Base-by-base conservation (phyloP, 768 basidiomycete genomes). In the Cystofilobasidium capitatum region DNA sequence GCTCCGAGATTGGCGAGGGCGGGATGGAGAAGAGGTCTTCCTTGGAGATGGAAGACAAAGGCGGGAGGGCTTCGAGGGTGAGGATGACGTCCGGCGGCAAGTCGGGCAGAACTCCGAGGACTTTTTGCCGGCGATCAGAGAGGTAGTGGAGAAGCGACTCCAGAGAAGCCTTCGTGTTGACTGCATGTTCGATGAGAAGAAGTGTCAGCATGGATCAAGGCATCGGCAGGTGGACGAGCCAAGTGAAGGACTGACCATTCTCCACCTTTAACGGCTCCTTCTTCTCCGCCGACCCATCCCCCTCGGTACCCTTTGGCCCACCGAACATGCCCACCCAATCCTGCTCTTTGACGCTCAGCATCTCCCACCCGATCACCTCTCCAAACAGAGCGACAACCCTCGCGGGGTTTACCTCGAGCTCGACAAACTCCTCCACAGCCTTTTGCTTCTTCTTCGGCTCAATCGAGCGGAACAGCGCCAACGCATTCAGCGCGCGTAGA, bases 381-480 rank as follows among this genome's bases (percentile, higher is more conserved):
- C 90, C 88, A 76, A 90, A 99, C 8, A 98, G 79, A 1, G 92
- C 87, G 26, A 98, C 82, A 3, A 99, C 89, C 73, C 92, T 91
- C 0, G 93, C 90, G 0, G 96, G 96, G 73, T 93, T 93, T 71
- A 92, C 80, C 71, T 97, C 87, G 47, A 94, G 85, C 47, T 87
- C 84, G 58, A 92, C 82, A 76, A 98, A 92, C 0, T 85, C 83
- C 74, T 96, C 86, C 65, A 97, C 87, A 0, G 94, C 66, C 29
- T 24, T 36, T 88, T 86, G 73, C 84, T 93, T 66, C 85, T 81
- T 10, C 81, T 82, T 10, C 80, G 78, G 4, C 20, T 24, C 20
- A 4, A 49, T 22, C 8, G 59, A 35, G 3, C 83, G 81, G 77
- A 93, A 93, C 68, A 87, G 83, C 0, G 87, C 80, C 0, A 96